These are phyloP conservation scores for Purpureocillium lavendulum DNA, from an alignment of 2,329 filamentous ascomycete genomes.

Conservation along the genomic window DNA sequence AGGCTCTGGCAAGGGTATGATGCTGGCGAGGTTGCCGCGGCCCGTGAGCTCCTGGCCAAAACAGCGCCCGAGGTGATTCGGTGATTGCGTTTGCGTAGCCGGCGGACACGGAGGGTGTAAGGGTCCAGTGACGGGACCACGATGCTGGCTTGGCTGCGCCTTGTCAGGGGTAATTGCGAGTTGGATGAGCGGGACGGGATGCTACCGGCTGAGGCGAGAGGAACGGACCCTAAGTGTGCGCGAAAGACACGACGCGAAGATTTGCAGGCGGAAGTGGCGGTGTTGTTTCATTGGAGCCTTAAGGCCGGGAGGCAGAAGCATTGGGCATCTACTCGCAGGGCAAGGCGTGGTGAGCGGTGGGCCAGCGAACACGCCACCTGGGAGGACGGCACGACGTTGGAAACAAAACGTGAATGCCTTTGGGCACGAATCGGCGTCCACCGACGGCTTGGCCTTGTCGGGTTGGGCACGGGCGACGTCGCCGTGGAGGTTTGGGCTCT, in stretches of 20 bases:
- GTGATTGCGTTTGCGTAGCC: slow-evolving; percentile 19
- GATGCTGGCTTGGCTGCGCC: not conserved
- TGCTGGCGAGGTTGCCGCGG: slow-evolving; percentile 62
- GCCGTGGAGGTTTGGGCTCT: slow-evolving; percentile 1
- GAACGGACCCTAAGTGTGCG: not conserved
- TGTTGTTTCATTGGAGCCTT: slow-evolving; percentile 1
- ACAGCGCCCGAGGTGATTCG: slow-evolving; percentile 36
- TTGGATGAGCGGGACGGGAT: not conserved
- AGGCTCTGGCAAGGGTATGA: slow-evolving; percentile 67
- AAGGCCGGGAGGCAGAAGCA: not conserved
- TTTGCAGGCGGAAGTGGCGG: not conserved
- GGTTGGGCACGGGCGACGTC: slow-evolving; percentile 1
- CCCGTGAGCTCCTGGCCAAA: slow-evolving; percentile 55
- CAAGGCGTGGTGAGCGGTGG: too few species aligned
- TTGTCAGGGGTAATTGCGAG: not conserved
- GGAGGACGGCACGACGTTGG: not conserved
- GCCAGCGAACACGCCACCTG: too few species aligned
- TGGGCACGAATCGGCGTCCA: not conserved
- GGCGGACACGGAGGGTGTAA: slow-evolving; percentile 1
- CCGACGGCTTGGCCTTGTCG: not conserved
- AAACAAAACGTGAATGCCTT: not conserved
- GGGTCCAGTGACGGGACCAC: slow-evolving; percentile 4
- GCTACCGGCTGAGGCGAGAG: not conserved
- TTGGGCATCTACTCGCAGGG: slow-evolving; percentile 3
- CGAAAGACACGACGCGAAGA: not conserved